These are phyloP conservation scores for Pyrus communis DNA, from an alignment of 306 rosid genomes.

Conservation along the genomic window DNA sequence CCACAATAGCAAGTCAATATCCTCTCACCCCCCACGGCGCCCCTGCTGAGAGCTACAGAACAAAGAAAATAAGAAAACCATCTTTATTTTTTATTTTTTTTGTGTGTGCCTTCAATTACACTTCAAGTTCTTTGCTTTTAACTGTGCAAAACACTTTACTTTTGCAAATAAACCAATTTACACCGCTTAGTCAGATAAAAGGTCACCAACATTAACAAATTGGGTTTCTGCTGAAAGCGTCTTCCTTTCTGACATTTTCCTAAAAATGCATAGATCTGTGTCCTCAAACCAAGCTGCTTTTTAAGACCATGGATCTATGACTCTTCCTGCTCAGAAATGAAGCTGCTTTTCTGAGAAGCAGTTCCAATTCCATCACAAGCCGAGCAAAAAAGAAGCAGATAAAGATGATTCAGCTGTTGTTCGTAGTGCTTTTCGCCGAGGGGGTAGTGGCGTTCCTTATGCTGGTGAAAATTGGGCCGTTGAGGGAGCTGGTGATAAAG, in stretches of 20 bases:
- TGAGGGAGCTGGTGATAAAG: conserved; percentile 87
- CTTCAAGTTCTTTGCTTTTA: not conserved
- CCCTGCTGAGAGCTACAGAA: not conserved
- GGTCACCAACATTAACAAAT: not conserved
- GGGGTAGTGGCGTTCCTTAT: conserved; percentile 58
- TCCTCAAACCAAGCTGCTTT: conserved; percentile 10
- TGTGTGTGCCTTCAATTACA: not conserved
- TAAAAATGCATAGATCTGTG: conserved; percentile 13
- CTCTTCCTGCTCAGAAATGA: conserved; percentile 5
- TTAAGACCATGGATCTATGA: not conserved
- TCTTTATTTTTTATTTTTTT: not conserved
- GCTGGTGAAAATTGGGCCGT: conserved; percentile 75
- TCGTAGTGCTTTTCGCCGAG: conserved; percentile 73
- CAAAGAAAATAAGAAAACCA: not conserved
- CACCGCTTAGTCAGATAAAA: not conserved
- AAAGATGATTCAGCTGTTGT: conserved; percentile 80
- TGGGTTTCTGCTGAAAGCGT: conserved; percentile 6
- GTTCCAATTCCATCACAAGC: conserved; percentile 7
- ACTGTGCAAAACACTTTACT: not conserved
- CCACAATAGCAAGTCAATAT: not conserved
- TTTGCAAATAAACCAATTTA: conserved; percentile 3
- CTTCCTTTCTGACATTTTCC: not conserved
- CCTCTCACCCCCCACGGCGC: no score
- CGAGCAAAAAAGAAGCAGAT: conserved; percentile 13
- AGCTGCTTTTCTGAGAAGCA: not conserved